Percentiles rank a stretch among this genome's conserved stretches.
phyloP scores from a whole-genome alignment of 2,329 filamentous ascomycete genomes.

The Fusarium guadeloupense region DNA sequence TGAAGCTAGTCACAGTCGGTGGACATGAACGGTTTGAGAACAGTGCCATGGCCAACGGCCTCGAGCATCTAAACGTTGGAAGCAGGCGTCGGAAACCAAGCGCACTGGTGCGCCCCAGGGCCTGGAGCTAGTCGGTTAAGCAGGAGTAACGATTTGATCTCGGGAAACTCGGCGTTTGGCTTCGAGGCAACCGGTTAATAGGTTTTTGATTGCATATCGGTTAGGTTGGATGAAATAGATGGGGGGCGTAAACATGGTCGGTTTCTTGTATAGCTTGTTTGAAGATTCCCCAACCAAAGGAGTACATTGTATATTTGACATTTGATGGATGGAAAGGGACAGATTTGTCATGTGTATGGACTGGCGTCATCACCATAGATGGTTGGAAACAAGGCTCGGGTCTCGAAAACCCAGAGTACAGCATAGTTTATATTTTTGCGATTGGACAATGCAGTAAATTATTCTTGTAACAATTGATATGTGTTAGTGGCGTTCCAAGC shows the following conservation, averaged over 20 bases:
- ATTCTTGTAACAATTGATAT: neutral
- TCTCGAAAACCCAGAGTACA: neutral
- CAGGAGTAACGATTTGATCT: neutral
- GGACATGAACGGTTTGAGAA: conserved; percentile 70
- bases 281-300: conserved; percentile 5
- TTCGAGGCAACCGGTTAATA: neutral
- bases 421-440: neutral
- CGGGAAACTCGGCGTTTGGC: conserved; percentile 5
- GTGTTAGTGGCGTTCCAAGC: neutral
- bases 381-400: conserved; percentile 1
- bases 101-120: conserved; percentile 31
- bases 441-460: neutral
- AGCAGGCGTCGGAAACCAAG: conserved; percentile 52
- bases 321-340: neutral
- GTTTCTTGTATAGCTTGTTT: conserved; percentile 21
- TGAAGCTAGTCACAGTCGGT: conserved; percentile 74
- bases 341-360: conserved; percentile 9
- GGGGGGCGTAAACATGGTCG: conserved; percentile 29
- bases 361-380: conserved; percentile 22
- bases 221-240: conserved; percentile 31
- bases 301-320: conserved; percentile 2
- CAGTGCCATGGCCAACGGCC: conserved; percentile 43
- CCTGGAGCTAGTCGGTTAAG: conserved; percentile 33
- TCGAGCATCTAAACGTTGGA: conserved; percentile 48
- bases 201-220: conserved; percentile 11